Evolutionary conservation across 768 basidiomycete species (phyloP), one percentile per base, ranked within the genome.

Genomic region (Hericium erinaceus): DNA sequence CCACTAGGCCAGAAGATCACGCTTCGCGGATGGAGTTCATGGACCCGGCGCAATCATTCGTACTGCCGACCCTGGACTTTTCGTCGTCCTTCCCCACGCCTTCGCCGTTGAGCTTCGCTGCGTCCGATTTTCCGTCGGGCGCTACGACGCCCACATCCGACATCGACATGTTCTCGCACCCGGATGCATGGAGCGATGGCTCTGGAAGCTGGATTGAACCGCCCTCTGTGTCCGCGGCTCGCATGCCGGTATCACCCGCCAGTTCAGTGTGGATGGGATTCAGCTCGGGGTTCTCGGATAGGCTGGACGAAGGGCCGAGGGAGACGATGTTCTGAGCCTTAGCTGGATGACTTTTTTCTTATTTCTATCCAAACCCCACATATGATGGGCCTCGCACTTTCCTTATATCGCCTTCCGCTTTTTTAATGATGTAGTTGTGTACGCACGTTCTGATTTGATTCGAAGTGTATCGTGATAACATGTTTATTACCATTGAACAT

Each of bases 11-110:
- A 2, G 60, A 54, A 41, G 60, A 63, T 37, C 61, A 55, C 20
- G 26, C 26, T 26, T 26, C 26, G 26, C 26, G 26, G 26, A 26
- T 26, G 26, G 26, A 26, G 26, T 26, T 26, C 26, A 71, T 78
- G 22, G 84, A 89, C 64, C 80, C 84, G 11, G 73, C 86, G 3
- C 73, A 80, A 18, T 87, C 88, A 2, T 80, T 94, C 58, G 70
- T 92, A 11, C 72, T 92, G n/a, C 89, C 90, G 4, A 87, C 82
- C 1, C 76, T 91, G 54, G 87, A 90, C 67, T 79, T 88, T 61
- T 86, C 87, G 0, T 77, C 82, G 5, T 70, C 75, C 8, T 79
- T 78, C 66, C 57, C 70, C 44, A 68, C 57, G 10, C 48, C 63
- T 15, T 20, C 60, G 1, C 54, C 56, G 50, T 57, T 61, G 10